These are phyloP conservation scores for Panus rudis DNA, from an alignment of 768 basidiomycete genomes.

Conservation along the genomic window DNA sequence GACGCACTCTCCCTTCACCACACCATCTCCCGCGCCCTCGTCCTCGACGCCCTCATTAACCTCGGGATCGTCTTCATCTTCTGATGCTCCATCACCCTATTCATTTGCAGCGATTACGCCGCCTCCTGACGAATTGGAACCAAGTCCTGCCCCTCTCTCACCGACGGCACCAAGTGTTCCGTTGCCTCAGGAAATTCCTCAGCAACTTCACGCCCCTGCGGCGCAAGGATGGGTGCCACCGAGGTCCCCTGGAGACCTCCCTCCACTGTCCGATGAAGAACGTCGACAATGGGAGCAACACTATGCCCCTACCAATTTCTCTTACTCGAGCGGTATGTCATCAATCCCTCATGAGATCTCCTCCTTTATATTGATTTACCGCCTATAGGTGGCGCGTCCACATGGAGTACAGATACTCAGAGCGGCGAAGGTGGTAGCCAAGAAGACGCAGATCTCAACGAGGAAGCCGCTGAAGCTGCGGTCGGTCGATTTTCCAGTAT, in stretches of 20 bases:
- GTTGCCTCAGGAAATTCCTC: not conserved
- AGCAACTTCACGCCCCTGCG: not conserved
- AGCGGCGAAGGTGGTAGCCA: slow-evolving; percentile 22
- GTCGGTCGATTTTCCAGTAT: slow-evolving; percentile 86
- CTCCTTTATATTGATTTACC: too few relatives aligned
- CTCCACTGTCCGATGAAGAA: not conserved
- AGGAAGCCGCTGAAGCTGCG: slow-evolving; percentile 81
- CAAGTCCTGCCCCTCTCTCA: not conserved
- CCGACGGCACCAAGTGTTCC: not conserved
- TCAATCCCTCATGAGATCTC: too few relatives aligned
- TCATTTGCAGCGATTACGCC: not conserved
- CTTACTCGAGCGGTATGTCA: too few relatives aligned
- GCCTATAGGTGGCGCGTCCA: too few relatives aligned
- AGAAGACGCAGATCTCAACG: slow-evolving; percentile 36
- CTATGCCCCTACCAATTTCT: too few relatives aligned
- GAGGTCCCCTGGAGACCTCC: not conserved
- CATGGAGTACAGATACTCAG: slow-evolving; percentile 4
- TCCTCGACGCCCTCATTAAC: slow-evolving; percentile 16
- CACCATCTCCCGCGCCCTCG: slow-evolving; percentile 7
- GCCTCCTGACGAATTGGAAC: not conserved
- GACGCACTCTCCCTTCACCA: slow-evolving; percentile 1
- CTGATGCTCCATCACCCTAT: slow-evolving; percentile 6
- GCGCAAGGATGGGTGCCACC: not conserved
- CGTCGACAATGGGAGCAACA: too few relatives aligned
- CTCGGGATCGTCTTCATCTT: slow-evolving; percentile 9